A percentile compares a stretch with the other conserved stretches of the same genome.
phyloP scores from a whole-genome alignment of 1,139 yeast genomes.

The Sugiyamaella castrensis region DNA sequence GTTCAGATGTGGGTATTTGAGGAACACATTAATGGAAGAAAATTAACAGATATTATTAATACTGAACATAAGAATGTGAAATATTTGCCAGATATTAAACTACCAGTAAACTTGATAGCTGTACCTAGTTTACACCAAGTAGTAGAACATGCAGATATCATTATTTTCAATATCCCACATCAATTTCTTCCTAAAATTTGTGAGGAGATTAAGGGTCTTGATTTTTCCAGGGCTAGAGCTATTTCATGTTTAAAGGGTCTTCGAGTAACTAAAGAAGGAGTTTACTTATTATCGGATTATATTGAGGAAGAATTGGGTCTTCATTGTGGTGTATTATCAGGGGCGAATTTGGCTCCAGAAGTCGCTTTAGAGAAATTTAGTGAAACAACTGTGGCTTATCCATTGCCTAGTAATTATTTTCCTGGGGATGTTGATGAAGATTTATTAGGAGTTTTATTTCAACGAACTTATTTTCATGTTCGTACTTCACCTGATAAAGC shows the following conservation, averaged over 20 bases:
- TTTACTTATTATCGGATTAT: constrained; percentile 71
- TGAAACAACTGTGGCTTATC: constrained; percentile 92
- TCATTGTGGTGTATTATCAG: constrained; percentile 90
- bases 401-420: constrained; percentile 57
- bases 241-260: constrained; percentile 92
- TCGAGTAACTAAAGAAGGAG: constrained; percentile 76
- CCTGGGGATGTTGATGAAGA: constrained; percentile 79
- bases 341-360: constrained; percentile 94
- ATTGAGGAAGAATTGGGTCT: constrained; percentile 75
- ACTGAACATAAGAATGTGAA: constrained; percentile 77
- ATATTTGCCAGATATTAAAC: constrained; percentile 71
- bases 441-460: constrained; percentile 70
- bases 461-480: constrained; percentile 94
- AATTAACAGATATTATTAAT: constrained; percentile 85
- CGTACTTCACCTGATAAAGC: constrained; percentile 85
- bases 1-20: constrained; percentile 96
- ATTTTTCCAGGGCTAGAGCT: constrained; percentile 69
- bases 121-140: constrained; percentile 76
- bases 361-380: constrained; percentile 92
- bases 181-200: constrained; percentile 79
- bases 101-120: constrained; percentile 79
- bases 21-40: constrained; percentile 60
- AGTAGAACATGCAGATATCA: constrained; percentile 72
- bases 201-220: constrained; percentile 70
- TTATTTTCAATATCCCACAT: constrained; percentile 91